Evolutionary conservation across 257 asterid genomes (phyloP).

Genomic region (Ajuga chamaepitys): DNA sequence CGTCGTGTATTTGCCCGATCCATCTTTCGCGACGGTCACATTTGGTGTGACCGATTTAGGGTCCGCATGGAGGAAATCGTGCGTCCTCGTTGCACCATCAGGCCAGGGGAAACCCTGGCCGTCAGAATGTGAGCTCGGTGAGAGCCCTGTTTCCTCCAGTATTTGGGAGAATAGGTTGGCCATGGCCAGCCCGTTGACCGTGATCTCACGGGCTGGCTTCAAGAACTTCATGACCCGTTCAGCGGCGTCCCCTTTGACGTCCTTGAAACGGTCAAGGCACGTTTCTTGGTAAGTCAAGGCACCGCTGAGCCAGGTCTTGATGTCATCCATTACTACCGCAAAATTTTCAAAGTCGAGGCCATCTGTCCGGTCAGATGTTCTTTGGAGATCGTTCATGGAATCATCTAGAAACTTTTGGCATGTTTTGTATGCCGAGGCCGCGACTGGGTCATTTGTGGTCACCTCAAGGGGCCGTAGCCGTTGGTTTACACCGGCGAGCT

Average conservation of each 20-base stretch:
- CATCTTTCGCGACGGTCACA: slow-evolving; percentile 54
- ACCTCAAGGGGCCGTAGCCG: not conserved
- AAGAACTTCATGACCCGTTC: slow-evolving; percentile 5
- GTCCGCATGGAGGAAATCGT: slow-evolving; percentile 21
- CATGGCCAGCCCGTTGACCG: slow-evolving; percentile 29
- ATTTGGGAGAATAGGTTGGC: slow-evolving; percentile 8
- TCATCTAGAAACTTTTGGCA: slow-evolving; percentile 21
- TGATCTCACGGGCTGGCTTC: slow-evolving; percentile 18
- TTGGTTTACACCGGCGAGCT: not conserved
- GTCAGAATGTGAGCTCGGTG: not conserved
- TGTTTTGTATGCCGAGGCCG: slow-evolving; percentile 7
- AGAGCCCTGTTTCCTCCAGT: not conserved
- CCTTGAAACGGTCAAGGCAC: slow-evolving; percentile 27
- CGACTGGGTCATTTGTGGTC: slow-evolving; percentile 12
- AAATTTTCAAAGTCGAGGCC: not conserved
- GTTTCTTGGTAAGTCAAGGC: slow-evolving; percentile 30
- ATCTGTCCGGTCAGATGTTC: not conserved
- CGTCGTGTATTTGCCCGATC: slow-evolving; percentile 39
- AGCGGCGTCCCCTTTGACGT: not conserved
- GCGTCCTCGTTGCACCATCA: slow-evolving; percentile 2
- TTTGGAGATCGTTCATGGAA: slow-evolving; percentile 22
- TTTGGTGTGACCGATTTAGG: slow-evolving; percentile 17
- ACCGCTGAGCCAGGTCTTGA: slow-evolving; percentile 37
- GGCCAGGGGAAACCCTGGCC: not conserved
- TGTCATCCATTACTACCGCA: slow-evolving; percentile 9